Base-by-base conservation (phyloP, 352 stramenopile genomes). In the Globisporangium nagaii region DNA sequence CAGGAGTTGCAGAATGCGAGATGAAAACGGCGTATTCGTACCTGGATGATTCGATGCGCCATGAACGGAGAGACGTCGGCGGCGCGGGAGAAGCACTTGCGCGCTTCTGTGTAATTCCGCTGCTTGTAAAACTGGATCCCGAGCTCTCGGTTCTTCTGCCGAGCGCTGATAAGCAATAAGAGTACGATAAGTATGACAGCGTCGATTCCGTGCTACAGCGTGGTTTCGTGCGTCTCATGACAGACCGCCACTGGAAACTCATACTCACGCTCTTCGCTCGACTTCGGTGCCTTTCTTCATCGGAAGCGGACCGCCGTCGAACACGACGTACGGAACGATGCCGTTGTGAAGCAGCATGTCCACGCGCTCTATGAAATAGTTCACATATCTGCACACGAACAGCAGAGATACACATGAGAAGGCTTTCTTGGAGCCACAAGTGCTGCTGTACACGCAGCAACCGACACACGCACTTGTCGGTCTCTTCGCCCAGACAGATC, bases 281-380 rank as follows among this genome's bases (percentile, higher is more conserved):
- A 86, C 73, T 62, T 94, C 84, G 1, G 79, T 94, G 19, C 57
- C 68, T 63, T 84, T 85, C 63, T 91, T 91, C 74, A 88, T 89
- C 1, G 81, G 81, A 24, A 91, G 54, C 5, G 70, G 66, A 3
- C 79, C 81, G 58, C 81, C 81, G 41, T 91, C 81, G 49, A 91
- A 88, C 20, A 91, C 81, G 47, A 91, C 75, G 58, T 91, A 91
- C 53, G 81, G 81, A 45, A 50, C 79, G 45, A 91, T 69, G 30
- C 71, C 68, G 32, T 87, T 71, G 39, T 73, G 73, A 15, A 77
- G 54, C 42, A 90, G 53, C 24, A 75, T 51, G 24, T 66, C 57
- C 35, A 90, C 66, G 10, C 71, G 69, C 32, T 85, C 76, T 60
- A 88, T 84, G 45, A 89, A 91, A 40, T 91, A 91, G 31, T 57